phyloP scores from a whole-genome alignment of 805 yeast species.

The Metschnikowia cerradonensis region DNA sequence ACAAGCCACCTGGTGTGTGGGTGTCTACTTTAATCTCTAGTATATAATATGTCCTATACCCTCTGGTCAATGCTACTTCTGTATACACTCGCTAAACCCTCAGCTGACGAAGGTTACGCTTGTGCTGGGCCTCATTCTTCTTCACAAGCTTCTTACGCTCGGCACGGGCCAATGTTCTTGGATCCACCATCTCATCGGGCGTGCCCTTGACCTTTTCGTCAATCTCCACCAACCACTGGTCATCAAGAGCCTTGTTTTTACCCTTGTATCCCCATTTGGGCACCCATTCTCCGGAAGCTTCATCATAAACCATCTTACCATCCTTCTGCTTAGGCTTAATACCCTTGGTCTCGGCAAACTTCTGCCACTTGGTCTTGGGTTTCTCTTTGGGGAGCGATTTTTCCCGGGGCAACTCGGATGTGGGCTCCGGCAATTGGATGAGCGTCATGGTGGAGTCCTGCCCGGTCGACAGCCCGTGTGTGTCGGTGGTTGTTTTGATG shows the following conservation, averaged over 20 bases:
- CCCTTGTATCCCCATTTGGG: constrained; percentile 99
- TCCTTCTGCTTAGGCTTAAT: constrained; percentile 85
- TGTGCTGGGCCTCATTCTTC: constrained; percentile 81
- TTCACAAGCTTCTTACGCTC: constrained; percentile 83
- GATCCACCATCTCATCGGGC: constrained; percentile 68
- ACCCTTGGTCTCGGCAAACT: constrained; percentile 93
- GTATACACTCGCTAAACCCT: background rate
- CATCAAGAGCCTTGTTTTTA: constrained; percentile 77
- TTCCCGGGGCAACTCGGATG: constrained; percentile 84
- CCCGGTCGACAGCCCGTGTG: constrained; percentile 53
- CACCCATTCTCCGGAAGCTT: constrained; percentile 89
- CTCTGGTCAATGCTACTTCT: too few relatives aligned
- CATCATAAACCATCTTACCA: constrained; percentile 87
- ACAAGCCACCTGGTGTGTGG: too few relatives aligned
- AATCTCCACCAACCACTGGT: constrained; percentile 95
- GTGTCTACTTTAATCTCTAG: too few relatives aligned
- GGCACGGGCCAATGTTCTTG: constrained; percentile 73
- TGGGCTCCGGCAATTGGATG: constrained; percentile 79
- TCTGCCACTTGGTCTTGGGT: constrained; percentile 94
- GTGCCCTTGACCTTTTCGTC: constrained; percentile 62
- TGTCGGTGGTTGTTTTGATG: constrained; percentile 77
- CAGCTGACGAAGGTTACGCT: constrained; percentile 60
- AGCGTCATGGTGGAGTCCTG: constrained; percentile 76
- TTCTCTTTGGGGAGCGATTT: constrained; percentile 91
- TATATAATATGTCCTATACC: background rate